Percentiles rank a stretch among this genome's conserved stretches.
Conservation (phyloP, 1,284 basidiomycete genomes). For the Bjerkandera adusta region DNA sequence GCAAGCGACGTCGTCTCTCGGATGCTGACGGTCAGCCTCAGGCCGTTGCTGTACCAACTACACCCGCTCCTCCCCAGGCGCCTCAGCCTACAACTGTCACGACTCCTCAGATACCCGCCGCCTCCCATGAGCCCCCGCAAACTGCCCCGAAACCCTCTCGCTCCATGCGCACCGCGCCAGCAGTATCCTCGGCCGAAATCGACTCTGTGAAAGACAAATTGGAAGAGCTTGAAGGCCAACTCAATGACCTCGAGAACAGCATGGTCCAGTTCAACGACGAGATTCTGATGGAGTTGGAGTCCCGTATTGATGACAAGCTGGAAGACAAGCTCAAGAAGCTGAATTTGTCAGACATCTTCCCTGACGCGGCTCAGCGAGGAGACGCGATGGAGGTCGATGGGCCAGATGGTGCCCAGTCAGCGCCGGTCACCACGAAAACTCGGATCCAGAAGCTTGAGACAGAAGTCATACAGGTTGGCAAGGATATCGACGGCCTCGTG, state of each 20-base stretch:
- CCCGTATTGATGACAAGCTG: conserved; percentile 34
- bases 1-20: conserved; percentile 2
- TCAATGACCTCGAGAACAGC: conserved; percentile 43
- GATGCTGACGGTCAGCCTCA: background rate
- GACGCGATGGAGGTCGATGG: conserved; percentile 23
- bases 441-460: conserved; percentile 21
- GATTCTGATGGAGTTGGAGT: conserved; percentile 37
- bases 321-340: conserved; percentile 29
- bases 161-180: conserved; percentile 10
- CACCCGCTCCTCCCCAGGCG: background rate
- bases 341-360: conserved; percentile 1
- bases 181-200: conserved; percentile 27
- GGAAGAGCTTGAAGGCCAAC: conserved; percentile 33
- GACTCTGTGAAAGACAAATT: conserved; percentile 40
- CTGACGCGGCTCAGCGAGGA: background rate
- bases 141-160: no score
- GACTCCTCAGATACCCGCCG: background rate
- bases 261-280: conserved; percentile 37
- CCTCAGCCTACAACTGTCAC: background rate
- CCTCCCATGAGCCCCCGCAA: no score
- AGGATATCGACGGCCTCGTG: conserved; percentile 38
- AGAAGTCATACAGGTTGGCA: conserved; percentile 27
- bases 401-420: conserved; percentile 8
- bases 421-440: background rate
- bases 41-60: background rate